Conservation (phyloP, 495 filamentous ascomycete species). For the Astrothelium subdiscretum region DNA sequence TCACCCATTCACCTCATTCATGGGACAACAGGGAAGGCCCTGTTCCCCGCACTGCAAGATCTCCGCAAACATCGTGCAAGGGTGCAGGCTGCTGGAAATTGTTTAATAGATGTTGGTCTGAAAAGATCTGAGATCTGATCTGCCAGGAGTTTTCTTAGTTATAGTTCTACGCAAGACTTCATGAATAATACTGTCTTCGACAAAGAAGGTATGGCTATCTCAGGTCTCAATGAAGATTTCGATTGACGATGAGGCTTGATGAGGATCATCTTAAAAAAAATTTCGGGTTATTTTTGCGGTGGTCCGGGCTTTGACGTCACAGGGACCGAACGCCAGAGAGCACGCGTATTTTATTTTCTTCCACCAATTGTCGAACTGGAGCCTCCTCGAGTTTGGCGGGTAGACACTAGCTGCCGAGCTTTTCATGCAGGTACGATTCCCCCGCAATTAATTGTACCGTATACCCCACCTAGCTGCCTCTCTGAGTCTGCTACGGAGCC, state of each 20-base stretch:
- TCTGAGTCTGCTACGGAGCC: neutral
- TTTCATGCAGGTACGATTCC: neutral
- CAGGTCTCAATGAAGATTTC: neutral
- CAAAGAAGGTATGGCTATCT: too few relatives aligned
- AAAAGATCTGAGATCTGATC: too few relatives aligned
- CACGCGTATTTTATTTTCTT: neutral
- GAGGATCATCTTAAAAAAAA: neutral
- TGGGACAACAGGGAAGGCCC: neutral
- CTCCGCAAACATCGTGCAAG: neutral
- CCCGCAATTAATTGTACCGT: neutral
- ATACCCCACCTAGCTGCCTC: neutral
- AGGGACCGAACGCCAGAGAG: neutral
- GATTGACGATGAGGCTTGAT: neutral
- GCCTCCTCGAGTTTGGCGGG: neutral
- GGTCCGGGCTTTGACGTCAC: neutral
- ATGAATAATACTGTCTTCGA: too few relatives aligned
- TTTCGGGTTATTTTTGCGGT: neutral
- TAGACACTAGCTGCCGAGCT: neutral
- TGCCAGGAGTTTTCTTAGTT: too few relatives aligned
- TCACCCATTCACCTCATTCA: too few relatives aligned
- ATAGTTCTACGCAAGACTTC: too few relatives aligned
- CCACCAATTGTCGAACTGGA: neutral
- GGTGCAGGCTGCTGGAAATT: neutral
- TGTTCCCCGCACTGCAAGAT: constrained; percentile 1
- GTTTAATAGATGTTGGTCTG: neutral